A percentile compares a stretch with the other conserved stretches of the same genome.
These are phyloP conservation scores for Aspergillus phoenicis DNA, from an alignment of 2,329 filamentous ascomycete species.

Conservation along the genomic window DNA sequence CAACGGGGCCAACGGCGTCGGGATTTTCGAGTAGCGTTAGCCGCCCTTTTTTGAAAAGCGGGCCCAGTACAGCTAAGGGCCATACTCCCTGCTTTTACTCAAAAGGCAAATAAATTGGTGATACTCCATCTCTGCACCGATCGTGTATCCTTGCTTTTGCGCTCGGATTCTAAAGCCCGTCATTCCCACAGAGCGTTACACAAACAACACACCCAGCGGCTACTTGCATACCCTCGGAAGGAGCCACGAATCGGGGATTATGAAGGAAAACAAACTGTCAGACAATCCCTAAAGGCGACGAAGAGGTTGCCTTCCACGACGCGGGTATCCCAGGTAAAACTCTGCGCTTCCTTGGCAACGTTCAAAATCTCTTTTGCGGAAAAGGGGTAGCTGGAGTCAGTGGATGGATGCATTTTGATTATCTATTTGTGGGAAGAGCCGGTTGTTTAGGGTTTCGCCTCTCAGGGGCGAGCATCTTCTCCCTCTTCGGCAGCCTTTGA, in stretches of 20 bases:
- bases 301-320: slow-evolving; percentile 3
- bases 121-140: neutral
- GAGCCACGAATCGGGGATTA: slow-evolving; percentile 25
- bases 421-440: neutral
- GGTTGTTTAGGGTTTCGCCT: slow-evolving; percentile 1
- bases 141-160: neutral
- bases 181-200: slow-evolving; percentile 19
- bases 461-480: slow-evolving; percentile 3
- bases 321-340: slow-evolving; percentile 3
- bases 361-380: neutral
- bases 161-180: slow-evolving; percentile 4
- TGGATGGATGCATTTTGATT: neutral
- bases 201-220: slow-evolving; percentile 28
- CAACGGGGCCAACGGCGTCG: slow-evolving; percentile 1
- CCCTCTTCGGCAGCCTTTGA: neutral
- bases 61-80: neutral
- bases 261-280: slow-evolving; percentile 12
- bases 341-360: neutral
- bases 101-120: neutral
- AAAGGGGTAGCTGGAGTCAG: neutral
- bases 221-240: slow-evolving; percentile 25
- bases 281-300: slow-evolving; percentile 2
- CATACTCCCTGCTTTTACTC: neutral
- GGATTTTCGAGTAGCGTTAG: neutral
- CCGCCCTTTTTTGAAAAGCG: neutral